Evolutionary conservation across 768 basidiomycete species (phyloP).

Genomic region (Peribolospora baueri): DNA sequence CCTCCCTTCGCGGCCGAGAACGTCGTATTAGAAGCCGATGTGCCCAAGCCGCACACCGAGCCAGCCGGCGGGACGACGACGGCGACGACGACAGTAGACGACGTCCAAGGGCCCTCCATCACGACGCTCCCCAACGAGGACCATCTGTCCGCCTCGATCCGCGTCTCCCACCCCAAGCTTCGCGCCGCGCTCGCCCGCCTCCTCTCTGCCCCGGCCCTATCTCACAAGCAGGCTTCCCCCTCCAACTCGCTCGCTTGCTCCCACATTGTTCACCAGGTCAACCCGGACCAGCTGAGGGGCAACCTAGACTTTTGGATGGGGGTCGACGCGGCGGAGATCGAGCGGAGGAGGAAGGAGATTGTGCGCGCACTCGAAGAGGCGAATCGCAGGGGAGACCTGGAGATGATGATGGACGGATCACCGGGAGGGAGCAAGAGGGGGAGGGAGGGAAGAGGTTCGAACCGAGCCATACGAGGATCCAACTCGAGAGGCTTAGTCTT

Average conservation of each 20-base stretch:
- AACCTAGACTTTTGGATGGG: slow-evolving; percentile 18
- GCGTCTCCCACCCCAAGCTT: no score
- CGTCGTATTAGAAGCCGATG: no score
- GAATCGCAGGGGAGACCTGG: neutral
- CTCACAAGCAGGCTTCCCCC: slow-evolving; percentile 9
- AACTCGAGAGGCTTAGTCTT: slow-evolving; percentile 19
- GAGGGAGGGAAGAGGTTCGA: slow-evolving; percentile 1
- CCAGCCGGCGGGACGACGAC: no score
- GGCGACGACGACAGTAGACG: no score
- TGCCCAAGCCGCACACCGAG: no score
- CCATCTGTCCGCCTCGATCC: no score
- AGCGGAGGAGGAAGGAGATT: slow-evolving; percentile 13
- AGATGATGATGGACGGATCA: neutral
- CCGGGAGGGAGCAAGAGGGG: neutral
- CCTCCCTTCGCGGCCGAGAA: no score
- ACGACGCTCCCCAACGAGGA: no score
- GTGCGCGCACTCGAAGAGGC: slow-evolving; percentile 5
- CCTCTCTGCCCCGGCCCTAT: slow-evolving; percentile 15
- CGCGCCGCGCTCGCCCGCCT: slow-evolving; percentile 12
- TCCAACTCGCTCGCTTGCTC: slow-evolving; percentile 17
- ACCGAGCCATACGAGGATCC: neutral
- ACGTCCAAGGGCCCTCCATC: no score
- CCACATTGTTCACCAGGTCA: slow-evolving; percentile 16
- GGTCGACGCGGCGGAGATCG: slow-evolving; percentile 14
- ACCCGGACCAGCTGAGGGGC: slow-evolving; percentile 20